Evolutionary conservation across 805 yeast genomes (phyloP), one percentile per base, ranked within the genome.

Genomic region (Candida vaughaniae): DNA sequence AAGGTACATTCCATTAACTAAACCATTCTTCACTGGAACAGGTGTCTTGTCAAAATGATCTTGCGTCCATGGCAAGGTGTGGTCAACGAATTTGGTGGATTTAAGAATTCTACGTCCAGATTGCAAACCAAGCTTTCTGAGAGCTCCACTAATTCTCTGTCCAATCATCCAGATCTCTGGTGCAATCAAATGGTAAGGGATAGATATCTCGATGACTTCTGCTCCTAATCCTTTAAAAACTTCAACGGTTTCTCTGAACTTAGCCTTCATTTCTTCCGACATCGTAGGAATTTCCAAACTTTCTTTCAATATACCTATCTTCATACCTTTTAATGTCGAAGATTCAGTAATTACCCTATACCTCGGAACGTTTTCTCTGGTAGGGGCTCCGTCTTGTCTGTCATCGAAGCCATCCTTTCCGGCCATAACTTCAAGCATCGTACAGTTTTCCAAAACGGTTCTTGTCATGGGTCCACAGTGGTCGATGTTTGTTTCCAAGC

Each of bases 391-490:
- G 20, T 28, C 41, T 31, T 45, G 49, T 11, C 49, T 30, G 33
- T 45, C 49, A 30, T 45, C 49, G 32, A 28, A 45, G 2, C 47
- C 47, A 23, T 45, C 49, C 25, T 43, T 29, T 2, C 49, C 49
- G 16, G 49, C 47, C 16, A 45, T 33, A 8, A 43, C 46, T 22
- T 38, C 45, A 6, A 45, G 29, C 33, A 45, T 33, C 12, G 33
- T 15, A 33, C 43, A 37, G 31, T 45, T 45, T 2, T 45, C 47
- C 28, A 43, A 33, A 2, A 45, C 49, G 3, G 40, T 37, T 23
- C 27, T 43, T 8, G 49, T 45, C 49, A 45, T 45, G 7, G 49
- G 49, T 5, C 49, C 49, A 10, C 38, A 46, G 22, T 45, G 49
- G 17, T 45, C 49, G 12, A 43, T 43, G 22, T 43, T 43, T 9